These are phyloP conservation scores for Wolfiporia cocos DNA, from an alignment of 1,284 basidiomycete genomes.

Conservation along the genomic window DNA sequence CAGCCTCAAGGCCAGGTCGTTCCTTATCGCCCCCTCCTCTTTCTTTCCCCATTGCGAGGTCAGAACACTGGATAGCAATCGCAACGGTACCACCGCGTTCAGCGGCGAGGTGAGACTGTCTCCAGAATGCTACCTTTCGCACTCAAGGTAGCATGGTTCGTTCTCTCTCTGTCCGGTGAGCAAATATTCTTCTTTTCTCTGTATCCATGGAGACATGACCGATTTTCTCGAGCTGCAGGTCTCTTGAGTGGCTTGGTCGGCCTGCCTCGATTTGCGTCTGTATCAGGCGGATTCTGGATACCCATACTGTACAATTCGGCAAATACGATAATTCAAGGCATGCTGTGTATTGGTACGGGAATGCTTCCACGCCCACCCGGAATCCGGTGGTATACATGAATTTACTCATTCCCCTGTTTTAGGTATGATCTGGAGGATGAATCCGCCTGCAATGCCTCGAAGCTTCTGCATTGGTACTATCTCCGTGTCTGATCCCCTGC, in stretches of 20 bases:
- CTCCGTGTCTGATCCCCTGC: no score
- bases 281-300: conserved; percentile 35
- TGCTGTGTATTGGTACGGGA: conserved; percentile 36
- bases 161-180: conserved; percentile 25
- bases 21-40: conserved; percentile 5
- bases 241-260: conserved; percentile 41
- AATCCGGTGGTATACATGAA: background rate
- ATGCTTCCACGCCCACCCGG: background rate
- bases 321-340: conserved; percentile 40
- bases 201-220: background rate
- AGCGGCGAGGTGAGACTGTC: conserved; percentile 10
- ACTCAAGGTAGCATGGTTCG: conserved; percentile 26
- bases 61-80: no score
- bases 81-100: no score
- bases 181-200: conserved; percentile 1
- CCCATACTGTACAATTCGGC: conserved; percentile 39
- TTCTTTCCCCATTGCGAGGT: conserved; percentile 8
- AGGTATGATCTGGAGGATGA: conserved; percentile 63
- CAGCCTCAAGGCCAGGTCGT: no score
- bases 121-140: conserved; percentile 25
- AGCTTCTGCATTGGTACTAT: conserved; percentile 52
- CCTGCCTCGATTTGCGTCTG: conserved; percentile 36
- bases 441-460: conserved; percentile 49
- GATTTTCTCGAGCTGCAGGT: conserved; percentile 27
- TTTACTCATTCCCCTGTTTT: no score